Conservation (phyloP, 164 flowering plant species). For the Dillenia suffruticosa region DNA sequence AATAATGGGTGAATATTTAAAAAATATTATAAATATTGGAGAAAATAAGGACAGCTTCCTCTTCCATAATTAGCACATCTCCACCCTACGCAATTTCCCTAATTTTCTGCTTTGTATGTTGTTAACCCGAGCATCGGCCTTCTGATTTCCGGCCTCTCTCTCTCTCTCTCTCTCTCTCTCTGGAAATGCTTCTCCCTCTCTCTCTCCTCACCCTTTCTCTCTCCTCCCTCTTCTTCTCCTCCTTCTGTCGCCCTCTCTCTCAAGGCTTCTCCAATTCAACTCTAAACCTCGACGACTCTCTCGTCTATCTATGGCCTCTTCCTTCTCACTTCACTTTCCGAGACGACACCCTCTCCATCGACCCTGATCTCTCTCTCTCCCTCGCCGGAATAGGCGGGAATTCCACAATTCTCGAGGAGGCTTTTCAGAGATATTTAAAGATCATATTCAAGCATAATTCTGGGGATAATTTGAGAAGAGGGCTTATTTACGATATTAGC, state of each 20-base stretch:
- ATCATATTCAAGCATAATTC: conserved; percentile 55
- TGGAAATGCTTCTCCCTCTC: not conserved
- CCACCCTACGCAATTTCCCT: too few relatives aligned
- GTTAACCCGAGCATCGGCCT: too few relatives aligned
- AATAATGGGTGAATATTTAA: too few relatives aligned
- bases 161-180: not conserved
- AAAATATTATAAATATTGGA: too few relatives aligned
- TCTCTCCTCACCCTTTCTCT: not conserved
- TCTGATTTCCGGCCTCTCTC: not conserved
- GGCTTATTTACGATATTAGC: conserved; percentile 39
- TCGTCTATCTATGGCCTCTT: conserved; percentile 74
- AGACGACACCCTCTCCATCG: conserved; percentile 54
- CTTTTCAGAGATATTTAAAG: conserved; percentile 53
- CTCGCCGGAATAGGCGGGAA: conserved; percentile 41
- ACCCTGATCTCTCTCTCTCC: conserved; percentile 59
- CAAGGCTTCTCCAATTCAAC: conserved; percentile 5
- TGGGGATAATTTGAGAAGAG: conserved; percentile 11
- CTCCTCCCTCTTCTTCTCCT: not conserved
- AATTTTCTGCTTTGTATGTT: too few relatives aligned
- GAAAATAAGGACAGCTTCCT: too few relatives aligned
- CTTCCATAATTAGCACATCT: too few relatives aligned
- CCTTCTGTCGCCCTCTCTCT: too few relatives aligned
- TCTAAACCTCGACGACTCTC: conserved; percentile 25
- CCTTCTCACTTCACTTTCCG: conserved; percentile 61
- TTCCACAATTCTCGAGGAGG: conserved; percentile 48